Evolutionary conservation across 2,329 filamentous ascomycete species (phyloP).

Genomic region (Claviceps quebecensis): DNA sequence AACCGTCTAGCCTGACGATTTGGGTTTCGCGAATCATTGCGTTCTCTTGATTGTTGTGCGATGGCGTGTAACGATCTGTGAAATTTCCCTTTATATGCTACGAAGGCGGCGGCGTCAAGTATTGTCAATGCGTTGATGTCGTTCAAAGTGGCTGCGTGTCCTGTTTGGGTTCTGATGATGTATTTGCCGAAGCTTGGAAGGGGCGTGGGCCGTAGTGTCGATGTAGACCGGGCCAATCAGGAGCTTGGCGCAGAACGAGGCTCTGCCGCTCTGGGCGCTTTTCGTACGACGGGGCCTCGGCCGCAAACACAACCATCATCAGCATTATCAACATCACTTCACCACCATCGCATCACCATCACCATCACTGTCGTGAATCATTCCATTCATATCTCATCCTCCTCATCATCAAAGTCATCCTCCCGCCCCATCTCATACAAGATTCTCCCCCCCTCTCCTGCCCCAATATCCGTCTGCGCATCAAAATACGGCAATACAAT

Average conservation of each 20-base stretch:
- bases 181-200: neutral
- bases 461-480: slow-evolving; percentile 67
- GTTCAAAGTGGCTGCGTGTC: neutral
- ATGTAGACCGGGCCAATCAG: slow-evolving; percentile 8
- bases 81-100: neutral
- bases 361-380: neutral
- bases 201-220: neutral
- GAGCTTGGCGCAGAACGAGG: neutral
- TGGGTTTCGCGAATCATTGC: slow-evolving; percentile 83
- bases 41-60: neutral
- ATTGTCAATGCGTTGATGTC: neutral
- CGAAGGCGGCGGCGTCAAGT: neutral
- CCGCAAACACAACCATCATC: neutral
- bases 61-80: no score
- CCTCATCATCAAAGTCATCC: slow-evolving; percentile 93
- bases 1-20: slow-evolving; percentile 86
- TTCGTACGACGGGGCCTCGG: no score
- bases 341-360: neutral
- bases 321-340: neutral
- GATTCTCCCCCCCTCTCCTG: slow-evolving; percentile 81
- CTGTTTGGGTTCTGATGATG: neutral
- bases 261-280: neutral
- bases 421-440: slow-evolving; percentile 93
- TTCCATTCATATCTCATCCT: slow-evolving; percentile 72
- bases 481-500: slow-evolving; percentile 94